Conservation (phyloP, 345 rosid species). For the Eucalyptus regnans region DNA sequence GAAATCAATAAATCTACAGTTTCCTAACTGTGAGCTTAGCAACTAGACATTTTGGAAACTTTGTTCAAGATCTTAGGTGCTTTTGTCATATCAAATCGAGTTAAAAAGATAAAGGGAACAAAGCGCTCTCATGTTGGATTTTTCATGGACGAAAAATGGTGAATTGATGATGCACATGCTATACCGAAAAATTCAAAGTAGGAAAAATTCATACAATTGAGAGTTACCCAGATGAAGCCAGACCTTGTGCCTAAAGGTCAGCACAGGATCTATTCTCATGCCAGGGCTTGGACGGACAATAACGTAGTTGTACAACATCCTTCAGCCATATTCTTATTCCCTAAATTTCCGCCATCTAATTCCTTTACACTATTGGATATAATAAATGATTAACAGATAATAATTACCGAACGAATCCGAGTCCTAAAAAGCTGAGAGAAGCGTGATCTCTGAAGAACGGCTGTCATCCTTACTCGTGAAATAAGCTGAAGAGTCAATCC, state of each 20-base stretch:
- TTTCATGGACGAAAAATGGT: background rate
- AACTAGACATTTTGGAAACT: no score
- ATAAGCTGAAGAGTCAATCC: slow-evolving; percentile 45
- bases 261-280: background rate
- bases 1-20: no score
- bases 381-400: background rate
- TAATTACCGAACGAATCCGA: background rate
- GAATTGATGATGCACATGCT: background rate
- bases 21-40: no score
- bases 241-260: background rate
- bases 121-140: background rate
- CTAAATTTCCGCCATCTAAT: background rate
- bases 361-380: background rate
- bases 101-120: no score
- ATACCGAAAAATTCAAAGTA: background rate
- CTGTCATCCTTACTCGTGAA: slow-evolving; percentile 18
- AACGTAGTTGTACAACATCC: background rate
- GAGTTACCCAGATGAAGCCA: background rate
- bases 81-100: no score
- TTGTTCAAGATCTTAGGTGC: background rate
- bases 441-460: slow-evolving; percentile 10
- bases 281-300: background rate
- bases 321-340: background rate
- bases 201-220: background rate
- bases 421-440: slow-evolving; percentile 5